Evolutionary conservation across 2,329 filamentous ascomycete genomes (phyloP).

Genomic region (Verticillium longisporum): DNA sequence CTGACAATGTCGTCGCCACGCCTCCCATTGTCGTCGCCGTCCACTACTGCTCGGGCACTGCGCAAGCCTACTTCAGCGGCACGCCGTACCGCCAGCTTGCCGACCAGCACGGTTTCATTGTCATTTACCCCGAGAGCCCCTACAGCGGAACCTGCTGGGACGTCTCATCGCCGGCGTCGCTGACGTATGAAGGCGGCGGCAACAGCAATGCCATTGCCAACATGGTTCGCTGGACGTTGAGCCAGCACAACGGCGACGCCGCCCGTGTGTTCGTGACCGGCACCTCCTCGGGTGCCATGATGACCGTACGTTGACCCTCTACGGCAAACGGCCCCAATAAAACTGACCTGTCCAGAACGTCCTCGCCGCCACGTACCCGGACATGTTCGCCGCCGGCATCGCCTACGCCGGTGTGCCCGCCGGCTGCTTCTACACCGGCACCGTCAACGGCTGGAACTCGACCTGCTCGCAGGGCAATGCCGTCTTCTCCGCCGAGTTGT

Average conservation of each 20-base stretch:
- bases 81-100: slow-evolving; percentile 39
- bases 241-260: slow-evolving; percentile 43
- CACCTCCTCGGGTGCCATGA: slow-evolving; percentile 40
- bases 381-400: slow-evolving; percentile 36
- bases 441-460: slow-evolving; percentile 40
- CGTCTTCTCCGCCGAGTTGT: slow-evolving; percentile 34
- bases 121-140: slow-evolving; percentile 49
- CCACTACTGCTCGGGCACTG: slow-evolving; percentile 48
- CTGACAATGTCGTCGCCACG: slow-evolving; percentile 21
- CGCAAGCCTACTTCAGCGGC: slow-evolving; percentile 36
- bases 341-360: slow-evolving; percentile 25
- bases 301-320: slow-evolving; percentile 27
- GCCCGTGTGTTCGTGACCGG: slow-evolving; percentile 48
- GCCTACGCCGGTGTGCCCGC: slow-evolving; percentile 36
- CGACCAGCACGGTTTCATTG: slow-evolving; percentile 34
- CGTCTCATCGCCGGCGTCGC: slow-evolving; percentile 39
- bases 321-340: neutral
- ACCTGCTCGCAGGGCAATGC: slow-evolving; percentile 41
- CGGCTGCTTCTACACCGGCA: slow-evolving; percentile 35
- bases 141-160: slow-evolving; percentile 52
- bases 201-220: slow-evolving; percentile 50
- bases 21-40: slow-evolving; percentile 42
- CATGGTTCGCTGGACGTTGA: slow-evolving; percentile 51
- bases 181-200: slow-evolving; percentile 50
- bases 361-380: slow-evolving; percentile 38